Evolutionary conservation across 306 rosid genomes (phyloP), one percentile per base, ranked within the genome.

Genomic region (Corylus avellana): DNA sequence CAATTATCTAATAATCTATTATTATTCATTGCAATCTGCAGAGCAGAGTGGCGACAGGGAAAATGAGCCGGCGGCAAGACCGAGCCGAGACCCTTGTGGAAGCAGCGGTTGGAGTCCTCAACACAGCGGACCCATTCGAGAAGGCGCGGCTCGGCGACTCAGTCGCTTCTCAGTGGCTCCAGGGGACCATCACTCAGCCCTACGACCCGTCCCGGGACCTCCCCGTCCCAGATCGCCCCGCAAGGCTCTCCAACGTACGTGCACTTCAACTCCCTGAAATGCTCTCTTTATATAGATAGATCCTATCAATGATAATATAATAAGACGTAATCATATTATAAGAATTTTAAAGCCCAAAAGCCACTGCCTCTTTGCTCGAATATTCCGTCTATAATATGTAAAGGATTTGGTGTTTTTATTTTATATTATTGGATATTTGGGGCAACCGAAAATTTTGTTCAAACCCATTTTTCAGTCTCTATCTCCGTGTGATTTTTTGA

Each of bases 51-150:
- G 16, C 16, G 53, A 49, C 53, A 49, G 53, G 53, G 70, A 49
- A 57, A 16, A 61, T 59, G 57, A 25, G 71, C 35, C 14, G 12
- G 14, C 57, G 59, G 35, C 20, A 22, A 54, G 35, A 70, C 35
- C 50, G 70, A 32, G 50, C 42, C 53, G 82, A 89, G 79, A 89
- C 81, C 75, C 84, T 94, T 37, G 90, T 87, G 16, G 93, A 88
- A 71, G 93, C 94, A 53, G 98, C 94, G 78, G 88, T 90, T 58
- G 90, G 94, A 74, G 87, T 94, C 63, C 93, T 94, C 22, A 89
- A 87, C 85, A 89, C 94, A 17, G 86, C 88, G 69, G 93, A 94
- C 86, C 97, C 97, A 0, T 90, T 87, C 84, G 92, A 94, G 84
- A 94, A 94, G 82, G 96, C 97, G 11, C 89, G 76, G 20, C 84